These are phyloP conservation scores for Plasmodium adleri DNA, from an alignment of 169 alveolate species.

Conservation along the genomic window DNA sequence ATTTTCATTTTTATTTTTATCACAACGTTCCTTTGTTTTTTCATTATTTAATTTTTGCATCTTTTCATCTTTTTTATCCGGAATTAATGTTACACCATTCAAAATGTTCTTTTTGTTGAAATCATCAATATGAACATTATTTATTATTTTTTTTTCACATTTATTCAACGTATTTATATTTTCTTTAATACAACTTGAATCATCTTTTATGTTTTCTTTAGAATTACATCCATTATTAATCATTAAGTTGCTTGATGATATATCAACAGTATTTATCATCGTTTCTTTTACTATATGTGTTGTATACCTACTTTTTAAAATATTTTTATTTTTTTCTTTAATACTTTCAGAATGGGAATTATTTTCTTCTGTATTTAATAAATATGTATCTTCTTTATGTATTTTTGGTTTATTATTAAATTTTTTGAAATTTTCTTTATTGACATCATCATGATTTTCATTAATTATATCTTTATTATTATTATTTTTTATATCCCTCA, in stretches of 20 bases:
- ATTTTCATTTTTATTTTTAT: background rate
- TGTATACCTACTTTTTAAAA: background rate
- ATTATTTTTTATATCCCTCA: slow-evolving; percentile 15
- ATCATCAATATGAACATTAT: slow-evolving; percentile 56
- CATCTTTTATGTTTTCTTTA: slow-evolving; percentile 19
- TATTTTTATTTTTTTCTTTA: slow-evolving; percentile 24
- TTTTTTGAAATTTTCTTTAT: slow-evolving; percentile 10
- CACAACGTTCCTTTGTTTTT: slow-evolving; percentile 4
- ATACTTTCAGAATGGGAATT: slow-evolving; percentile 20
- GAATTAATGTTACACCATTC: slow-evolving; percentile 11
- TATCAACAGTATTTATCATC: background rate
- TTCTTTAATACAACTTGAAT: slow-evolving; percentile 1
- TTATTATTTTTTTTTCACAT: slow-evolving; percentile 24
- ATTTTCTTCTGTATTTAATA: background rate
- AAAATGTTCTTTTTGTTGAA: slow-evolving; percentile 16
- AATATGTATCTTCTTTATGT: slow-evolving; percentile 9
- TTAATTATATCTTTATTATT: background rate
- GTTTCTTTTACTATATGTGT: slow-evolving; percentile 29
- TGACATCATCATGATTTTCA: slow-evolving; percentile 13
- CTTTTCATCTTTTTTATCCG: background rate
- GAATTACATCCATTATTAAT: slow-evolving; percentile 5
- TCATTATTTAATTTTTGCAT: slow-evolving; percentile 10
- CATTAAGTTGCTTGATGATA: background rate
- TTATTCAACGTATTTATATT: slow-evolving; percentile 10
- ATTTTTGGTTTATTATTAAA: slow-evolving; percentile 13